A percentile compares a stretch with the other conserved stretches of the same genome.
Conservation (phyloP, 768 basidiomycete genomes). For the Mycena pura region DNA sequence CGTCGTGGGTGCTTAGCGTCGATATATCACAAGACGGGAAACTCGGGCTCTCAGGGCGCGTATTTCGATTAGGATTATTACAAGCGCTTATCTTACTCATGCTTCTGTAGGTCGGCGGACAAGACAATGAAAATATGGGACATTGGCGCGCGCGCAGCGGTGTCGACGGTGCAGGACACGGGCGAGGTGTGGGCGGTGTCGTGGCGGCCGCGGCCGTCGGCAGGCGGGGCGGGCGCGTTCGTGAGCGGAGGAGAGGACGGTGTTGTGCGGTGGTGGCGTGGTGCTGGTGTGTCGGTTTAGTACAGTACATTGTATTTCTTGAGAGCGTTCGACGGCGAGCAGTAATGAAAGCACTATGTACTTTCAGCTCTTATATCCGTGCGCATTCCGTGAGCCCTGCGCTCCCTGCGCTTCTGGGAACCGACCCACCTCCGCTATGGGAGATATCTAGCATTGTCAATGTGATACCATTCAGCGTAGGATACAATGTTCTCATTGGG, state of each 20-base stretch:
- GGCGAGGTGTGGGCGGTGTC: slow-evolving; percentile 87
- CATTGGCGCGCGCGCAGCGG: slow-evolving; percentile 71
- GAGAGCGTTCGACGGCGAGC: too few species aligned
- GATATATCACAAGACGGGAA: slow-evolving; percentile 85
- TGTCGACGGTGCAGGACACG: slow-evolving; percentile 78
- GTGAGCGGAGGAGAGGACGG: slow-evolving; percentile 82
- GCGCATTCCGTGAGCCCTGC: too few species aligned
- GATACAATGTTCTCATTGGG: too few species aligned
- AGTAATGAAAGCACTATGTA: too few species aligned
- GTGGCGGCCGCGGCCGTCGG: slow-evolving; percentile 73
- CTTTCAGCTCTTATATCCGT: too few species aligned
- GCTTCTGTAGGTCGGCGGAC: slow-evolving; percentile 71
- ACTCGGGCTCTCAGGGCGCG: slow-evolving; percentile 82
- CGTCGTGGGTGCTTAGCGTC: slow-evolving; percentile 88
- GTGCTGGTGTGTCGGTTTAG: slow-evolving; percentile 55
- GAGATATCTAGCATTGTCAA: too few species aligned
- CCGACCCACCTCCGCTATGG: too few species aligned
- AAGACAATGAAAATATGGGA: slow-evolving; percentile 91
- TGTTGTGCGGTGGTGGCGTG: slow-evolving; percentile 77
- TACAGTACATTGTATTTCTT: neutral
- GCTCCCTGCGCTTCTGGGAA: too few species aligned
- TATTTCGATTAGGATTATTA: slow-evolving; percentile 15
- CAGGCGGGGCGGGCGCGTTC: slow-evolving; percentile 67
- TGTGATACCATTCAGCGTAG: too few species aligned
- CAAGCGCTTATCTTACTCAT: slow-evolving; percentile 12